A percentile compares a stretch with the other conserved stretches of the same genome.
phyloP scores from a whole-genome alignment of 2,329 filamentous ascomycete genomes.

The Neurospora sp. region DNA sequence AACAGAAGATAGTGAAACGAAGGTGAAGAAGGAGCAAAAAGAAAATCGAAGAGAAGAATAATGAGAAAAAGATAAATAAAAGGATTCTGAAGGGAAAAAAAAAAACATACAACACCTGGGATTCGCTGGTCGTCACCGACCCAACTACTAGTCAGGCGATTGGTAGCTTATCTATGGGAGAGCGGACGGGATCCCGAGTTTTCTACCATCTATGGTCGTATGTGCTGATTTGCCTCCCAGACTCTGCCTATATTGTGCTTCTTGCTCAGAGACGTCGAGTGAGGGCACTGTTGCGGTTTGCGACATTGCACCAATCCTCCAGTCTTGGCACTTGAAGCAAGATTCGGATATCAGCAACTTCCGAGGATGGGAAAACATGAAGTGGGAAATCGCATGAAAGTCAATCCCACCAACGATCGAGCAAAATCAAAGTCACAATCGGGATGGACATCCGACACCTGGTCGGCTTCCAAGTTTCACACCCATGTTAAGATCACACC shows the following conservation, averaged over 20 bases:
- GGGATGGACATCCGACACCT: not conserved
- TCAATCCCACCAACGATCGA: not conserved
- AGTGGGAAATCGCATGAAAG: not conserved
- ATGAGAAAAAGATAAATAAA: no score
- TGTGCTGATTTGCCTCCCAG: fast-evolving
- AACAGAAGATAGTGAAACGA: no score
- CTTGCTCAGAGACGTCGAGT: not conserved
- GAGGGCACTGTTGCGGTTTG: not conserved
- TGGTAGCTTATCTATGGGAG: no score
- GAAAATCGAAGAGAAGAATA: no score
- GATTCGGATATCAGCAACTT: not conserved
- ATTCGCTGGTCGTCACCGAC: no score
- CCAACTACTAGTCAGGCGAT: no score
- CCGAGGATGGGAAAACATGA: no score
- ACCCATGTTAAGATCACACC: not conserved
- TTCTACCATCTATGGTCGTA: not conserved
- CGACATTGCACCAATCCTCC: not conserved
- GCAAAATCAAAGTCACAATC: not conserved
- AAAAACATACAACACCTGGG: no score
- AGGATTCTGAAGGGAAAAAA: no score
- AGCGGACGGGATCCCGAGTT: not conserved
- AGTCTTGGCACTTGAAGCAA: not conserved
- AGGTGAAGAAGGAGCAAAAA: no score
- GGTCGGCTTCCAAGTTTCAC: not conserved
- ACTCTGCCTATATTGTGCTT: not conserved